Evolutionary conservation across 441 rosid species (phyloP).

Genomic region (Croton laevigatus): DNA sequence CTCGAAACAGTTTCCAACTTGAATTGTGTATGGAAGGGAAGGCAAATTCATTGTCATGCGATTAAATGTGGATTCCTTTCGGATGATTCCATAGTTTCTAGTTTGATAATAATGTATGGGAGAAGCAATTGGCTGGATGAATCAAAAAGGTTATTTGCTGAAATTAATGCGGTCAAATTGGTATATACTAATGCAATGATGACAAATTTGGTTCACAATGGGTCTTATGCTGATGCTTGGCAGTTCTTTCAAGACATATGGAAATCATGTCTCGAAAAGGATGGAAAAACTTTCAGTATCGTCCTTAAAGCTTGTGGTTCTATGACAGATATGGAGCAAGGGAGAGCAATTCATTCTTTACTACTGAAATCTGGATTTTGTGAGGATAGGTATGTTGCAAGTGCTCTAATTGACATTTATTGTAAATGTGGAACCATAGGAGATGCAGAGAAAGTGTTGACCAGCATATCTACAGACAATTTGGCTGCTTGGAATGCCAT

Average conservation of each 20-base stretch:
- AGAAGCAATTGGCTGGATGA: slow-evolving; percentile 27
- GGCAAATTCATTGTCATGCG: slow-evolving; percentile 35
- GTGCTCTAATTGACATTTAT: slow-evolving; percentile 35
- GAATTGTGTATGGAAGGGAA: slow-evolving; percentile 24
- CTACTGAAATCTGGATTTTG: slow-evolving; percentile 31
- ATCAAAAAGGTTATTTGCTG: slow-evolving; percentile 27
- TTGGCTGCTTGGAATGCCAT: slow-evolving; percentile 45
- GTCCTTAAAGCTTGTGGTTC: slow-evolving; percentile 36
- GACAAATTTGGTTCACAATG: slow-evolving; percentile 22
- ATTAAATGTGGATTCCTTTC: slow-evolving; percentile 33
- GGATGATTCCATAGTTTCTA: slow-evolving; percentile 31
- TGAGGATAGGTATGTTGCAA: slow-evolving; percentile 32
- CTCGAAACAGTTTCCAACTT: slow-evolving; percentile 32
- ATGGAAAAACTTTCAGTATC: slow-evolving; percentile 30
- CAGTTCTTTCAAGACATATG: slow-evolving; percentile 25
- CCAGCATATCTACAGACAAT: slow-evolving; percentile 19
- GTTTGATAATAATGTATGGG: slow-evolving; percentile 36
- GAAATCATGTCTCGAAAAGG: slow-evolving; percentile 23
- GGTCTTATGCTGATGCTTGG: slow-evolving; percentile 31
- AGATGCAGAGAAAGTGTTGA: slow-evolving; percentile 36
- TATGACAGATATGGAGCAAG: slow-evolving; percentile 36
- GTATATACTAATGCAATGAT: slow-evolving; percentile 28
- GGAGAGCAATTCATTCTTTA: slow-evolving; percentile 33
- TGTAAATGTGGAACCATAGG: slow-evolving; percentile 39
- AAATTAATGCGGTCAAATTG: slow-evolving; percentile 21